phyloP scores from a whole-genome alignment of 2,329 filamentous ascomycete genomes.

The Colletotrichum acutatum region DNA sequence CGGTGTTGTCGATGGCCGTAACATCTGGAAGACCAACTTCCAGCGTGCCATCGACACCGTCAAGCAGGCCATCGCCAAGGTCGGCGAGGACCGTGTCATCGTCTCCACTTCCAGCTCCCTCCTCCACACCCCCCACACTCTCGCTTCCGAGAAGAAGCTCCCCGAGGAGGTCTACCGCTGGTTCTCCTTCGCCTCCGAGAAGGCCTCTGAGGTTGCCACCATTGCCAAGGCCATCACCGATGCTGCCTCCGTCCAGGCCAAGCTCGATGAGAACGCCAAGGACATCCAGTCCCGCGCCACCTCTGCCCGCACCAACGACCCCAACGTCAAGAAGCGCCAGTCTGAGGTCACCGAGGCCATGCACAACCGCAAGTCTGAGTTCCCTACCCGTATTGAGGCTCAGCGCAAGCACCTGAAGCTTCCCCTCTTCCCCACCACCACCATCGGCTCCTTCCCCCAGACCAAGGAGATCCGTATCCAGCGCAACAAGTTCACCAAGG shows the following conservation, averaged over 20 bases:
- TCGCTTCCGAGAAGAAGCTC: slow-evolving; percentile 98
- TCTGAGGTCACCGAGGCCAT: slow-evolving; percentile 83
- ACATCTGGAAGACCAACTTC: slow-evolving; percentile 99
- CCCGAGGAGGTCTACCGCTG: slow-evolving; percentile 76
- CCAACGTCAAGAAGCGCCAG: slow-evolving; percentile 96
- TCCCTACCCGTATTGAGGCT: slow-evolving; percentile 84
- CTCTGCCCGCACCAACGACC: slow-evolving; percentile 96
- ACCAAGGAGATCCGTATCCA: slow-evolving; percentile 98
- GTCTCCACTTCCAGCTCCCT: slow-evolving; percentile 97
- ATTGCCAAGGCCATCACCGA: slow-evolving; percentile 98
- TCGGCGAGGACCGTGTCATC: slow-evolving; percentile 97
- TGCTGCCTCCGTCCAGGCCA: slow-evolving; percentile 84
- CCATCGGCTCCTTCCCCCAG: slow-evolving; percentile 99
- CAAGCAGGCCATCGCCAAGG: slow-evolving; percentile 90
- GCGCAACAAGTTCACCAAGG: slow-evolving; percentile 99
- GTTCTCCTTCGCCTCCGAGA: slow-evolving; percentile 98
- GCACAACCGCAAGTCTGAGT: slow-evolving; percentile 94
- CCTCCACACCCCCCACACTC: slow-evolving; percentile 97
- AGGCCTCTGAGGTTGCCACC: slow-evolving; percentile 88
- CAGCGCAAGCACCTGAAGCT: slow-evolving; percentile 95
- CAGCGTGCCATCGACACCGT: slow-evolving; percentile 92
- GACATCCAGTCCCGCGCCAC: slow-evolving; percentile 90
- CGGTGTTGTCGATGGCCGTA: slow-evolving; percentile 97
- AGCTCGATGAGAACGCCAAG: slow-evolving; percentile 97
- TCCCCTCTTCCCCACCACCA: slow-evolving; percentile 97